Percentiles rank a stretch among this genome's conserved stretches.
Evolutionary conservation across 768 basidiomycete species (phyloP).

Genomic region (Podaxis sp.): DNA sequence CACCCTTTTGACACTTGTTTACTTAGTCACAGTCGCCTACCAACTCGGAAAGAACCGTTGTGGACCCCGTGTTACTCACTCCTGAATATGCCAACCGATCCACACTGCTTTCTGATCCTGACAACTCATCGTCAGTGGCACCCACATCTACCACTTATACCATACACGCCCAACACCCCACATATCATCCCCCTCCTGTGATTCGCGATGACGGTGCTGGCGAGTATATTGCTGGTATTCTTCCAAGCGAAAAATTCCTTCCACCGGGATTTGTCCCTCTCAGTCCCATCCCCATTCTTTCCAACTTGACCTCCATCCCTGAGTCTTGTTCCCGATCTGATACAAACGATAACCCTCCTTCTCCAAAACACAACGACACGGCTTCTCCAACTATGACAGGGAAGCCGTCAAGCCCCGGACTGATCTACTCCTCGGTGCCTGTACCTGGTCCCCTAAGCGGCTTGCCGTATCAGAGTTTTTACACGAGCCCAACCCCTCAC

Average conservation of each 20-base stretch:
- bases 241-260: slow-evolving; percentile 31
- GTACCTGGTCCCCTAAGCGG: slow-evolving; percentile 11
- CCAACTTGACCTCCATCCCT: slow-evolving; percentile 1
- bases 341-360: neutral
- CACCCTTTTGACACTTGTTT: neutral
- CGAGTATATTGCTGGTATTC: slow-evolving; percentile 20
- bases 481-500: neutral
- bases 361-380: neutral
- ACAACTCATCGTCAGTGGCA: slow-evolving; percentile 1
- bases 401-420: neutral
- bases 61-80: slow-evolving; percentile 42
- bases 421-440: slow-evolving; percentile 14
- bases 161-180: neutral
- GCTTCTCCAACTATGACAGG: neutral
- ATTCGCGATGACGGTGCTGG: neutral
- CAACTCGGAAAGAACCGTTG: slow-evolving; percentile 28
- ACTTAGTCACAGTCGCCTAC: slow-evolving; percentile 41
- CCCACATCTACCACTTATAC: neutral
- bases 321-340: neutral
- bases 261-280: slow-evolving; percentile 40
- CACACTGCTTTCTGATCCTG: slow-evolving; percentile 6
- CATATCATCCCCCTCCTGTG: neutral
- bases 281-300: slow-evolving; percentile 28
- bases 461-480: neutral
- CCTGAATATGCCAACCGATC: slow-evolving; percentile 31